Evolutionary conservation across 192 early-diverging fungal species (phyloP).

Genomic region (Rhizophlyctis rosea): DNA sequence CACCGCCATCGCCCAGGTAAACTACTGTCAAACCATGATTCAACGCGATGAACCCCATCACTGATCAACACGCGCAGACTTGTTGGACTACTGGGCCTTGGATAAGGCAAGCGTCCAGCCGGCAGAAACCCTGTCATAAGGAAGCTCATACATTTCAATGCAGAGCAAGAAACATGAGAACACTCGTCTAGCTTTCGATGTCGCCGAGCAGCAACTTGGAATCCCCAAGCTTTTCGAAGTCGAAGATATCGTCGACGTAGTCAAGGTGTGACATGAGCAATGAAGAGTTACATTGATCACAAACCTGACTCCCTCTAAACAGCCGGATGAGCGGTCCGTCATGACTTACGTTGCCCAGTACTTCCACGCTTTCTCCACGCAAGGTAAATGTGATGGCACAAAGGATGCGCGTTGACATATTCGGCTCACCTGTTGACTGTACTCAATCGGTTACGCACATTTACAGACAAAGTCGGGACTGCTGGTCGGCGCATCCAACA

Average conservation of each 20-base stretch:
- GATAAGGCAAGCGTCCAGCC: slow-evolving; percentile 56
- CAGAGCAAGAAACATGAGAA: slow-evolving; percentile 73
- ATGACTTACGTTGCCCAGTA: slow-evolving; percentile 99
- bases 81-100: slow-evolving; percentile 82
- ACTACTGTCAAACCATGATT: neutral
- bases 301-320: neutral
- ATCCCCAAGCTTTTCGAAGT: slow-evolving; percentile 94
- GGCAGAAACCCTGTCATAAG: neutral
- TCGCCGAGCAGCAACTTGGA: slow-evolving; percentile 84
- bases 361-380: slow-evolving; percentile 93
- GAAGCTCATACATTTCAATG: neutral
- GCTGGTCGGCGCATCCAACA: slow-evolving; percentile 92
- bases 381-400: slow-evolving; percentile 42
- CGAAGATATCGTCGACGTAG: slow-evolving; percentile 90
- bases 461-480: slow-evolving; percentile 72
- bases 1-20: slow-evolving; percentile 85
- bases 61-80: slow-evolving; percentile 42
- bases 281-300: too few relatives aligned
- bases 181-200: slow-evolving; percentile 89
- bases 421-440: too few relatives aligned
- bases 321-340: slow-evolving; percentile 91
- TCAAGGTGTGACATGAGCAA: slow-evolving; percentile 45
- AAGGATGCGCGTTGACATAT: neutral
- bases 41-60: neutral
- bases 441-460: too few relatives aligned